phyloP scores from a whole-genome alignment of 768 basidiomycete genomes.

The Gautieria morchelliformis region DNA sequence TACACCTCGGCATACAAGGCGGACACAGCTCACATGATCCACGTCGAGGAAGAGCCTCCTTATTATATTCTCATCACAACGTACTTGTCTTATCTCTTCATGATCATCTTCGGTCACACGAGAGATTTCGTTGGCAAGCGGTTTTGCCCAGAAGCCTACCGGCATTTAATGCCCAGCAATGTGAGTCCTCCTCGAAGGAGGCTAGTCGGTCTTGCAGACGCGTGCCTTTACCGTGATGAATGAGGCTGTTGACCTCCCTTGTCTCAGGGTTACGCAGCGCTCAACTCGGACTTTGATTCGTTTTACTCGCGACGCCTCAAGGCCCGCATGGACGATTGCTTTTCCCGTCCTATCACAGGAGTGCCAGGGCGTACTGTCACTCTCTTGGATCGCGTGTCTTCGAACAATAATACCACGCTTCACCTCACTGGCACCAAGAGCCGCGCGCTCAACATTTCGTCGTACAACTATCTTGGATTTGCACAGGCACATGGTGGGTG shows the following conservation, averaged over 20 bases:
- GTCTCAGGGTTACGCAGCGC: constrained; percentile 82
- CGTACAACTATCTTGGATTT: constrained; percentile 99
- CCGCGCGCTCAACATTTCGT: constrained; percentile 91
- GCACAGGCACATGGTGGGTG: constrained; percentile 89
- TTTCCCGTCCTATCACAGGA: constrained; percentile 84
- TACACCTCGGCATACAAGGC: constrained; percentile 52
- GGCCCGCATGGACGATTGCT: constrained; percentile 90
- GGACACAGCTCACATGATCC: constrained; percentile 38
- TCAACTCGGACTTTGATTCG: constrained; percentile 98
- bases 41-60: constrained; percentile 75
- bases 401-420: constrained; percentile 74
- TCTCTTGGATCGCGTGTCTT: constrained; percentile 73
- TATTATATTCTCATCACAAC: constrained; percentile 89
- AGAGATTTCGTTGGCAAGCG: constrained; percentile 94
- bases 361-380: constrained; percentile 92
- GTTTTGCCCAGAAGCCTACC: constrained; percentile 56
- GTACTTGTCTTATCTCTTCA: constrained; percentile 87
- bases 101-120: constrained; percentile 86
- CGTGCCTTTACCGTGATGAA: neutral
- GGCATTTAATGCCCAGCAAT: constrained; percentile 73
- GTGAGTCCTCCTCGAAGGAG: constrained; percentile 37
- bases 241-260: constrained; percentile 6
- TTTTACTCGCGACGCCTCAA: constrained; percentile 98
- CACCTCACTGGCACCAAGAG: constrained; percentile 70
- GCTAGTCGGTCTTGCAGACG: neutral